Conservation (phyloP, 2,329 filamentous ascomycete species). For the Xylaria sp. region DNA sequence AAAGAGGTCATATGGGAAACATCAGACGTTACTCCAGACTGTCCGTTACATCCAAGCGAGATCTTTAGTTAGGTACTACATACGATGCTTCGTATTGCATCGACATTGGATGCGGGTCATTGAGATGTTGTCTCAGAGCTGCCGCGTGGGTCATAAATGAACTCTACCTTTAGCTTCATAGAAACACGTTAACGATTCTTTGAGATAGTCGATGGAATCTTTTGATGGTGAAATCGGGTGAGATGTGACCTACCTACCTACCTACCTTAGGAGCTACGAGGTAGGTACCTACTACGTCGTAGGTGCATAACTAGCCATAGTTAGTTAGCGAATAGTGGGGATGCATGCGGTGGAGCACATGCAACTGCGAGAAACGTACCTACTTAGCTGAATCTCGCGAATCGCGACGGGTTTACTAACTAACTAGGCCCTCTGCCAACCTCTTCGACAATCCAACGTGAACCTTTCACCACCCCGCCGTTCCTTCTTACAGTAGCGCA, state of each 20-base stretch:
- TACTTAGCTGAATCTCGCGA: slow-evolving; percentile 25
- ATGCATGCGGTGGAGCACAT: neutral
- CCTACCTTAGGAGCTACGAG: too few species aligned
- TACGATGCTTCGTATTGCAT: neutral
- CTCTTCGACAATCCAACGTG: slow-evolving; percentile 8
- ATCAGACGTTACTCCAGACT: neutral
- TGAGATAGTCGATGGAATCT: neutral
- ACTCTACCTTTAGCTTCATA: neutral
- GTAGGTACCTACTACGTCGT: too few species aligned
- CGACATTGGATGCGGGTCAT: neutral
- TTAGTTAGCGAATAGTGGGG: neutral
- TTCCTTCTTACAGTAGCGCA: neutral
- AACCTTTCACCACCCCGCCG: neutral
- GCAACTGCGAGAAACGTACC: slow-evolving; percentile 12
- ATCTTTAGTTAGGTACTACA: neutral
- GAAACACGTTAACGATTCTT: neutral
- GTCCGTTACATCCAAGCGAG: neutral
- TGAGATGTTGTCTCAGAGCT: neutral
- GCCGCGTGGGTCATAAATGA: neutral
- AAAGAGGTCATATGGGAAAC: neutral
- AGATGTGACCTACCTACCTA: too few species aligned
- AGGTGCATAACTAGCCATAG: neutral
- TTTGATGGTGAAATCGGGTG: too few species aligned
- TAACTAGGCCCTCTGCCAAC: neutral
- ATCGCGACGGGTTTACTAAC: slow-evolving; percentile 21